Percentiles rank a stretch among this genome's conserved stretches.
These are phyloP conservation scores for Cercophora samala DNA, from an alignment of 495 filamentous ascomycete genomes.

Conservation along the genomic window DNA sequence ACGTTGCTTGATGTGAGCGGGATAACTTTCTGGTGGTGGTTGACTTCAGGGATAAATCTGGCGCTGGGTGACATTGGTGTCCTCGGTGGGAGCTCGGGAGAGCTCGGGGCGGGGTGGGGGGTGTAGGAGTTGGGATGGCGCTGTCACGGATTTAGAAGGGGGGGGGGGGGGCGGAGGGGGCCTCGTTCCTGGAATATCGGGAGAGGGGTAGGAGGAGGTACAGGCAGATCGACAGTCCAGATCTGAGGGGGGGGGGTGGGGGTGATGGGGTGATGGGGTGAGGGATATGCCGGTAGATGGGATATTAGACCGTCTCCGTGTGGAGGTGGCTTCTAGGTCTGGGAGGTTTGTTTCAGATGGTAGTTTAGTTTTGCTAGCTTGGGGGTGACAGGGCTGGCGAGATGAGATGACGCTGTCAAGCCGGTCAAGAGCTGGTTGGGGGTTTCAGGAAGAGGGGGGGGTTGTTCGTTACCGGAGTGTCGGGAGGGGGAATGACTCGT, in stretches of 20 bases:
- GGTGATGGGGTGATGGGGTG: neutral
- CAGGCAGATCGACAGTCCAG: neutral
- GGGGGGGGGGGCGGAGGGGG: no score
- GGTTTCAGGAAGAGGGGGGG: neutral
- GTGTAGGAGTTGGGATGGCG: no score
- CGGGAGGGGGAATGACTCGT: neutral
- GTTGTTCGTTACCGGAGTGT: neutral
- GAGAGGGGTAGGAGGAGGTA: no score
- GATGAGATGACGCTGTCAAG: neutral
- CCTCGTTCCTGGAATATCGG: no score
- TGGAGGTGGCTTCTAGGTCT: neutral
- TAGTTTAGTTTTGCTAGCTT: neutral
- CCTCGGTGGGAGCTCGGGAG: no score
- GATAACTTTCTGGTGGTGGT: neutral
- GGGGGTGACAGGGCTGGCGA: neutral
- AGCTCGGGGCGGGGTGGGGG: no score
- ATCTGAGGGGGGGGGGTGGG: neutral
- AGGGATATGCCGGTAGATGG: neutral
- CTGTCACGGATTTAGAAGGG: no score
- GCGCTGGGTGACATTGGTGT: neutral
- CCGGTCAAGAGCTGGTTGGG: neutral
- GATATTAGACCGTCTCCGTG: no score
- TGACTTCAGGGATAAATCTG: no score
- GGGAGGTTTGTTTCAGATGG: neutral
- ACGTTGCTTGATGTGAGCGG: slow-evolving; percentile 1